Evolutionary conservation across 2,329 filamentous ascomycete species (phyloP).

Genomic region (Rachicladosporium sp.): DNA sequence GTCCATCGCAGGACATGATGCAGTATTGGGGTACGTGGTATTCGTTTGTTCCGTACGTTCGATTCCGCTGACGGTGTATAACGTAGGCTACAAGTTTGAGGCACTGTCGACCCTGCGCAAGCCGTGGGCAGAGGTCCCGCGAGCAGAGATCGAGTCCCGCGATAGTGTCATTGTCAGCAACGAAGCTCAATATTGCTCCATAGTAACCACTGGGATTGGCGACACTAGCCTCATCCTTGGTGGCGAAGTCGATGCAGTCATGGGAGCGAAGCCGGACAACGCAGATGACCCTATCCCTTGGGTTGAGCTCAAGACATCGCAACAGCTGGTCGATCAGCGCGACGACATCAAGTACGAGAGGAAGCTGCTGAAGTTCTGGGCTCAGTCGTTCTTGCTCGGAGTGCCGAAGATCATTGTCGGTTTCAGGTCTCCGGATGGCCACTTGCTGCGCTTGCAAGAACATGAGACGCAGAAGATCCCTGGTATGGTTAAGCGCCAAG

Average conservation of each 20-base stretch:
- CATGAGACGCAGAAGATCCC: conserved; percentile 72
- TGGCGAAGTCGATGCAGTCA: conserved; percentile 88
- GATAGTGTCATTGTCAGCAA: conserved; percentile 67
- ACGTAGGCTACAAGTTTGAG: conserved; percentile 88
- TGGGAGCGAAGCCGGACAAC: conserved; percentile 64
- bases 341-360: conserved; percentile 58
- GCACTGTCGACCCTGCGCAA: conserved; percentile 63
- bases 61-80: not conserved
- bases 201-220: conserved; percentile 80
- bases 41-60: not conserved
- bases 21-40: conserved; percentile 65
- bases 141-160: conserved; percentile 68
- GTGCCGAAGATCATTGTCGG: conserved; percentile 88
- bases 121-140: conserved; percentile 59
- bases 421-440: conserved; percentile 62
- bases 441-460: conserved; percentile 61
- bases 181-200: conserved; percentile 86
- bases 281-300: conserved; percentile 65
- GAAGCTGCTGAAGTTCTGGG: conserved; percentile 70
- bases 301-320: conserved; percentile 88
- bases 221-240: conserved; percentile 64
- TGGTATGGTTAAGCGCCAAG: conserved; percentile 51
- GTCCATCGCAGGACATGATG: conserved; percentile 66
- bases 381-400: conserved; percentile 53
- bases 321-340: conserved; percentile 39